Evolutionary conservation across 108 stramenopile genomes (phyloP).

Genomic region (Seminavis robusta): DNA sequence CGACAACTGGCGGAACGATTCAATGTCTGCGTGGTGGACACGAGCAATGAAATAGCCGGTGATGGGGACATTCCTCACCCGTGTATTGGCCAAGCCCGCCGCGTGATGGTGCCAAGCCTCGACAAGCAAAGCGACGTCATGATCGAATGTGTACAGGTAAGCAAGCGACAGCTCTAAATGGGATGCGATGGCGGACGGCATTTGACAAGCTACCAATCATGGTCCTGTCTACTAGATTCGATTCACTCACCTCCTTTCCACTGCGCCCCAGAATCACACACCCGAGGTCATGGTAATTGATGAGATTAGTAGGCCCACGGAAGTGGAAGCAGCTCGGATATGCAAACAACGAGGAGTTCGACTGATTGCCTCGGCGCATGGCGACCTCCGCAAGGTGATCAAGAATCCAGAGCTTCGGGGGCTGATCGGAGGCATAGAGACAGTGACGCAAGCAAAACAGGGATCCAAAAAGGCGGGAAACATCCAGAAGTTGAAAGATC

Average conservation of each 20-base stretch:
- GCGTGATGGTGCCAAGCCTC: slow-evolving; percentile 54
- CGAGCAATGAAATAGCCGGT: slow-evolving; percentile 66
- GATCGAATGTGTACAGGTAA: slow-evolving; percentile 72
- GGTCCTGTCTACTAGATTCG: too few species aligned
- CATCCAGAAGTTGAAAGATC: slow-evolving; percentile 19
- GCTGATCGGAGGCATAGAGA: slow-evolving; percentile 47
- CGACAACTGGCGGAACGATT: slow-evolving; percentile 21
- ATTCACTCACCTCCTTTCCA: too few species aligned
- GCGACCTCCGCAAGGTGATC: slow-evolving; percentile 40
- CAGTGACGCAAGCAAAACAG: too few species aligned
- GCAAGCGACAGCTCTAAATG: too few species aligned
- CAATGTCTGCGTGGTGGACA: slow-evolving; percentile 57
- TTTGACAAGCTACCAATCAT: too few species aligned
- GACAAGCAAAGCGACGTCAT: slow-evolving; percentile 45
- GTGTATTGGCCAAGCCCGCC: slow-evolving; percentile 48
- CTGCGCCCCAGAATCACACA: slow-evolving; percentile 2
- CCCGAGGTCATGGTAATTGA: slow-evolving; percentile 57
- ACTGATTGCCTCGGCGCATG: slow-evolving; percentile 68
- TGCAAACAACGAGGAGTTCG: slow-evolving; percentile 52
- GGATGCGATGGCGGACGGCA: too few species aligned
- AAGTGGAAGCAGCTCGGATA: slow-evolving; percentile 55
- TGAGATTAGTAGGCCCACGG: slow-evolving; percentile 41
- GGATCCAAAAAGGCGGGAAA: too few species aligned
- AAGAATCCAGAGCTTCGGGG: slow-evolving; percentile 46
- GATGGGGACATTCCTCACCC: slow-evolving; percentile 52